phyloP scores from a whole-genome alignment of 1,284 basidiomycete genomes.

The Ustilago esculenta region DNA sequence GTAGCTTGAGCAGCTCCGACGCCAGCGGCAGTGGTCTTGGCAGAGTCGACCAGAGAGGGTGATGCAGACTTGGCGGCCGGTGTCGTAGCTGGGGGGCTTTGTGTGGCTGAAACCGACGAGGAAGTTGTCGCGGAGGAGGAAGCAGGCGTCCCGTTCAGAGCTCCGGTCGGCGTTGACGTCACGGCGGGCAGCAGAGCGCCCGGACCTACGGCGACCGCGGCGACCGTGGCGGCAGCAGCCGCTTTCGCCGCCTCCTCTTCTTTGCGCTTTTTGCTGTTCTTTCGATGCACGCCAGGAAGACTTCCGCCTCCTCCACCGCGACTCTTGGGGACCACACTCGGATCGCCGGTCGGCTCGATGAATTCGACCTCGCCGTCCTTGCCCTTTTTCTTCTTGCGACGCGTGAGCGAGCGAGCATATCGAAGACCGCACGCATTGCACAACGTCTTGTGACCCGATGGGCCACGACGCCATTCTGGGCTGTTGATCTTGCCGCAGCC shows the following conservation, averaged over 20 bases:
- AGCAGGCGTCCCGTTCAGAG: not conserved
- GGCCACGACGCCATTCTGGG: slow-evolving; percentile 88
- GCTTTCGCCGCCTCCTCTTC: slow-evolving; percentile 32
- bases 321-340: slow-evolving; percentile 52
- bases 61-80: slow-evolving; percentile 1
- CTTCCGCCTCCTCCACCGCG: slow-evolving; percentile 58
- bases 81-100: slow-evolving; percentile 4
- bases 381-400: slow-evolving; percentile 56
- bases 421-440: slow-evolving; percentile 66
- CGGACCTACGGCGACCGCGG: slow-evolving; percentile 4
- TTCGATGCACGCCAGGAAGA: slow-evolving; percentile 52
- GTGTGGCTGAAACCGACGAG: slow-evolving; percentile 4
- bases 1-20: not conserved
- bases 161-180: not conserved
- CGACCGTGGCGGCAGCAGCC: slow-evolving; percentile 7
- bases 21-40: no score
- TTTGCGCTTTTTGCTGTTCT: slow-evolving; percentile 50
- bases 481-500: slow-evolving; percentile 72
- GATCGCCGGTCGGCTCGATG: slow-evolving; percentile 55
- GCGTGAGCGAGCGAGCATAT: slow-evolving; percentile 59
- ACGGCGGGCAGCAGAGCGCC: not conserved
- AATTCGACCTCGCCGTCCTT: slow-evolving; percentile 54
- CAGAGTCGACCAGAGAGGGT: not conserved
- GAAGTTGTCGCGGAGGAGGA: not conserved
- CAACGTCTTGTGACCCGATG: slow-evolving; percentile 63